Base-by-base conservation (phyloP, 352 stramenopile species). In the Phytophthora pluvialis region DNA sequence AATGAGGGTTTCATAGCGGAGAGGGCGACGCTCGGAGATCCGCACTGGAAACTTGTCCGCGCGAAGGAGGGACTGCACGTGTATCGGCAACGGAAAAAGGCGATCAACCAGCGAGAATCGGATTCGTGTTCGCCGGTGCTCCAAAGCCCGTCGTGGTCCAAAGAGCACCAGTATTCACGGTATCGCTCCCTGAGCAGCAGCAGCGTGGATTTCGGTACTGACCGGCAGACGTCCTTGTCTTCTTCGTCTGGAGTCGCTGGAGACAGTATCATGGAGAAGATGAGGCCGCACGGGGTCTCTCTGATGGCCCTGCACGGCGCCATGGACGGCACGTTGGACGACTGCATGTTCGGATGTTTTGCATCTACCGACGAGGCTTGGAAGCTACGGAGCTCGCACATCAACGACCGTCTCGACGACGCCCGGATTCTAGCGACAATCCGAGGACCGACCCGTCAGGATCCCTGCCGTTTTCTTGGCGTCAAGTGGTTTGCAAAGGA, bases 401-500 rank as follows among this genome's bases (percentile, higher is more conserved):
- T 81, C 16, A 76, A 83, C 28, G 75, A 88, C 43, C 70, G 75
- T 35, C 67, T 85, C 25, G 75, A 78, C 5, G 81, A 86, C 44
- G 54, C 80, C 6, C 64, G 72, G 1, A 67, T 89, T 15, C 48
- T 87, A 28, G 75, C 77, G 4, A 76, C 55, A 35, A 65, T 89
- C 11, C 28, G 72, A 36, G 39, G 59, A 2, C 73, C 80, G 12
- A 77, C 60, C 3, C 26, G 33, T 1, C 36, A 60, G 31, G 71
- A 87, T 51, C 80, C 77, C 26, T 83, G 74, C 60, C 70, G 64
- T 13, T 89, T 81, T 54, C 55, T 86, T 8, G 74, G 62, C 4
- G 49, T 87, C 55, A 89, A 87, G 50, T 89, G 80, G 80, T 82
- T 86, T 59, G 77, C 73, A 0, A 83, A 81, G 48, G 76, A 85